Percentiles rank a stretch among this genome's conserved stretches.
These are phyloP conservation scores for Citrus maxima DNA, from an alignment of 345 rosid genomes.

Conservation along the genomic window DNA sequence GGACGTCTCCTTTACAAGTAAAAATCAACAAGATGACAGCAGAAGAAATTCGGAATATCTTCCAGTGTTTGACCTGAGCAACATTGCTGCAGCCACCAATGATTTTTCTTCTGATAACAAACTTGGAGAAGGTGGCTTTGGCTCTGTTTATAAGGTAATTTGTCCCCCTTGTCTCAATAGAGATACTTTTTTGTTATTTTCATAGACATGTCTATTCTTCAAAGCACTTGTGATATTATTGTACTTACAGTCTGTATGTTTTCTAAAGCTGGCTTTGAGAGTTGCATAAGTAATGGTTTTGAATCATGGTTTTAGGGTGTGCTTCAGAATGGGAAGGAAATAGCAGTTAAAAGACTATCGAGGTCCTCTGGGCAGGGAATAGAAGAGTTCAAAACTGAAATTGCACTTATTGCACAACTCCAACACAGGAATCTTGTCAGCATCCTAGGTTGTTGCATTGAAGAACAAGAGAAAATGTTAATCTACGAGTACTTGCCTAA, in stretches of 20 bases:
- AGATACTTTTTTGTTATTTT: too few relatives aligned
- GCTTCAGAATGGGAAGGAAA: conserved; percentile 20
- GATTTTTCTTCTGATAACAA: conserved; percentile 47
- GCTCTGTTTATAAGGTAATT: conserved; percentile 62
- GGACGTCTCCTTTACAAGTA: neutral
- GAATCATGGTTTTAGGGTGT: conserved; percentile 26
- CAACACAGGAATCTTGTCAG: conserved; percentile 77
- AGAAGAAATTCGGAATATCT: conserved; percentile 1
- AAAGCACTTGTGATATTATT: neutral
- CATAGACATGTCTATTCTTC: too few relatives aligned
- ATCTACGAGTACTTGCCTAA: conserved; percentile 40
- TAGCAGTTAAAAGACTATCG: conserved; percentile 39
- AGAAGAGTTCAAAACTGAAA: conserved; percentile 38
- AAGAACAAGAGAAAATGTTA: conserved; percentile 32
- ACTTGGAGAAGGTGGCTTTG: conserved; percentile 79
- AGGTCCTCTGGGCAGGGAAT: conserved; percentile 29
- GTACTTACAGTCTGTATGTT: neutral
- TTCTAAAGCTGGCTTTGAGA: neutral
- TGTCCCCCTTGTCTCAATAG: neutral
- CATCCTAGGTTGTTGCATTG: conserved; percentile 52
- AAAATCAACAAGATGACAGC: neutral
- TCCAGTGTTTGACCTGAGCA: conserved; percentile 36
- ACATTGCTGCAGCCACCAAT: conserved; percentile 47
- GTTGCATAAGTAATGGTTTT: neutral
- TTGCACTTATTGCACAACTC: conserved; percentile 43